Evolutionary conservation across 1,139 yeast genomes (phyloP).

Genomic region (Candida frijolesensis): DNA sequence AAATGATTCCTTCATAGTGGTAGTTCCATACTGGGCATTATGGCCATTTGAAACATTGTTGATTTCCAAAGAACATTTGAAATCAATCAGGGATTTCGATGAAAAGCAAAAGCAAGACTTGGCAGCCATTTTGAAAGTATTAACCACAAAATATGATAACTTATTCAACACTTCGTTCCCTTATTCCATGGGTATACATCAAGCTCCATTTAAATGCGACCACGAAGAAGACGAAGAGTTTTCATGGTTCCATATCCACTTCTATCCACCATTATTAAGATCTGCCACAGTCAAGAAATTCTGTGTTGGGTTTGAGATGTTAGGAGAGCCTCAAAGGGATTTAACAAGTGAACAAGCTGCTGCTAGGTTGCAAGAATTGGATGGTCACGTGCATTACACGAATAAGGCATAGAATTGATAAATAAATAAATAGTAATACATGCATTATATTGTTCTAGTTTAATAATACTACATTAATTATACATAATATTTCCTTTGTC

Average conservation of each 20-base stretch:
- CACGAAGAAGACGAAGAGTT: slow-evolving; percentile 39
- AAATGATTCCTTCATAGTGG: slow-evolving; percentile 67
- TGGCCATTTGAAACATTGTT: slow-evolving; percentile 82
- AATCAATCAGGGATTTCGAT: slow-evolving; percentile 53
- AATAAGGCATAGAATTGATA: slow-evolving; percentile 5
- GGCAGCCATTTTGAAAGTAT: slow-evolving; percentile 53
- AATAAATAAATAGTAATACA: neutral
- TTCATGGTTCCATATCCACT: slow-evolving; percentile 77
- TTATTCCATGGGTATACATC: slow-evolving; percentile 82
- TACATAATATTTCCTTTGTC: neutral
- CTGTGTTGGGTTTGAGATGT: slow-evolving; percentile 76
- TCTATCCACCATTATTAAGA: slow-evolving; percentile 75
- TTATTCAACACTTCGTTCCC: slow-evolving; percentile 72
- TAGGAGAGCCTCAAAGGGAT: slow-evolving; percentile 80
- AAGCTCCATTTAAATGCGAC: slow-evolving; percentile 56
- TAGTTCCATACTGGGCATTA: slow-evolving; percentile 82
- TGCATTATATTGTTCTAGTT: neutral
- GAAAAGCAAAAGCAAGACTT: slow-evolving; percentile 55
- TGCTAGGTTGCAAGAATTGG: slow-evolving; percentile 49
- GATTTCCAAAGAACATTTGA: slow-evolving; percentile 55
- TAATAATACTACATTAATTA: neutral
- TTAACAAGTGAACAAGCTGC: slow-evolving; percentile 80
- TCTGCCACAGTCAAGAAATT: slow-evolving; percentile 77
- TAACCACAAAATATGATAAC: slow-evolving; percentile 73
- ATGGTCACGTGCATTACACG: slow-evolving; percentile 41